Conservation (phyloP, 176 grass and related monocot species). For the Paspalum notatum region DNA sequence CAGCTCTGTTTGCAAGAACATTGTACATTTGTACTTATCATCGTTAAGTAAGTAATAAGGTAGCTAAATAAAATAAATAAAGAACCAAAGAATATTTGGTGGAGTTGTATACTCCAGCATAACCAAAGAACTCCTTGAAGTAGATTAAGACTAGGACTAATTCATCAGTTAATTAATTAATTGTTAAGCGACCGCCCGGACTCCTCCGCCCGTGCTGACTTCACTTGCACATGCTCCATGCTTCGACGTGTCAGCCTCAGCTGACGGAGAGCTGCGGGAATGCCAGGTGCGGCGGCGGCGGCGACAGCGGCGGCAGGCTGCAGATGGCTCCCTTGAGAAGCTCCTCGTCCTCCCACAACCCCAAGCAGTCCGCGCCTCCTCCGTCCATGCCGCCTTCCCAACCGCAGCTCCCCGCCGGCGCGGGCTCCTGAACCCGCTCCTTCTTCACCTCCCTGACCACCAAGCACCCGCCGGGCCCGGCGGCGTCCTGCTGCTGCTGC, state of each 20-base stretch:
- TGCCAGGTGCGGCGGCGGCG: slow-evolving; percentile 40
- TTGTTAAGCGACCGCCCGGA: background rate
- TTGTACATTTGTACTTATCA: background rate
- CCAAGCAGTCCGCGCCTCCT: slow-evolving; percentile 27
- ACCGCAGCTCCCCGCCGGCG: background rate
- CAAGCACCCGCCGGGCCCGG: background rate
- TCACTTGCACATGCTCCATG: background rate
- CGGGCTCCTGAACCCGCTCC: slow-evolving; percentile 26
- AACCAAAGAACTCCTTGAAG: background rate
- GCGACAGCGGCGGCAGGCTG: slow-evolving; percentile 52
- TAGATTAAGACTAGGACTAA: slow-evolving; percentile 14
- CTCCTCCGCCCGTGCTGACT: background rate
- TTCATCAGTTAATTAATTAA: slow-evolving; percentile 7
- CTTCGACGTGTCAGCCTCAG: background rate
- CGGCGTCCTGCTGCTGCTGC: background rate
- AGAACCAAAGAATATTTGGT: slow-evolving; percentile 29
- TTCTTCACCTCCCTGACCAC: slow-evolving; percentile 35
- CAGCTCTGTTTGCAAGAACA: too few relatives aligned
- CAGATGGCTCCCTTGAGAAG: slow-evolving; percentile 27
- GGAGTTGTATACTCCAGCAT: background rate
- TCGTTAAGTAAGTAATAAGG: too few relatives aligned
- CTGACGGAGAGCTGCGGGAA: slow-evolving; percentile 52
- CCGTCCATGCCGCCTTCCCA: background rate
- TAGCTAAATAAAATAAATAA: background rate
- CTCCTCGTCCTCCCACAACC: slow-evolving; percentile 49